Conservation (phyloP, 208 protist species). For the Acanthamoeba triangularis region DNA sequence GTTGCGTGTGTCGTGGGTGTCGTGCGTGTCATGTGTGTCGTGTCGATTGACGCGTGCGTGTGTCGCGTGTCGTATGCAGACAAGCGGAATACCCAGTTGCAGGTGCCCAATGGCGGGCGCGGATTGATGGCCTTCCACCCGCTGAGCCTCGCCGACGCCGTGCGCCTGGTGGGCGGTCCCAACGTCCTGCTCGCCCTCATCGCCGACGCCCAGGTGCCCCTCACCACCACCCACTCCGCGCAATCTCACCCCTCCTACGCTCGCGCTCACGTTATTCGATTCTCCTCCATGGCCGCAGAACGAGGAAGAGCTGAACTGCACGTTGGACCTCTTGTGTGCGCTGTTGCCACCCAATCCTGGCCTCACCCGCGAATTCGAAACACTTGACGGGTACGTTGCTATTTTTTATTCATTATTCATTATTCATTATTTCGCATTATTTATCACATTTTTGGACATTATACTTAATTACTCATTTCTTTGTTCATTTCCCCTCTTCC, state of each 20-base stretch:
- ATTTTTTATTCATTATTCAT: background rate
- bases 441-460: too few relatives aligned
- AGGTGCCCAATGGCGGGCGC: conserved; percentile 15
- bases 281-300: background rate
- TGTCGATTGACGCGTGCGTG: too few relatives aligned
- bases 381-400: background rate
- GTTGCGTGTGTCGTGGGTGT: too few relatives aligned
- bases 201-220: background rate
- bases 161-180: conserved; percentile 1
- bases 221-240: background rate
- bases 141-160: background rate
- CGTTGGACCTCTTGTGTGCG: background rate
- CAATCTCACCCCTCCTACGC: too few relatives aligned
- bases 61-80: background rate
- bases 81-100: background rate
- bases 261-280: too few relatives aligned
- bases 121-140: conserved; percentile 7
- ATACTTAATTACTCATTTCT: too few relatives aligned
- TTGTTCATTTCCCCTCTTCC: too few relatives aligned
- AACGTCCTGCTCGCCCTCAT: conserved; percentile 15
- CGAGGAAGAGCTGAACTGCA: background rate
- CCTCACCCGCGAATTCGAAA: background rate
- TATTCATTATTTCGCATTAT: background rate
- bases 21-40: too few relatives aligned
- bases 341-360: background rate